phyloP scores from a whole-genome alignment of 2,329 filamentous ascomycete species.

The Calonectria crousiana region DNA sequence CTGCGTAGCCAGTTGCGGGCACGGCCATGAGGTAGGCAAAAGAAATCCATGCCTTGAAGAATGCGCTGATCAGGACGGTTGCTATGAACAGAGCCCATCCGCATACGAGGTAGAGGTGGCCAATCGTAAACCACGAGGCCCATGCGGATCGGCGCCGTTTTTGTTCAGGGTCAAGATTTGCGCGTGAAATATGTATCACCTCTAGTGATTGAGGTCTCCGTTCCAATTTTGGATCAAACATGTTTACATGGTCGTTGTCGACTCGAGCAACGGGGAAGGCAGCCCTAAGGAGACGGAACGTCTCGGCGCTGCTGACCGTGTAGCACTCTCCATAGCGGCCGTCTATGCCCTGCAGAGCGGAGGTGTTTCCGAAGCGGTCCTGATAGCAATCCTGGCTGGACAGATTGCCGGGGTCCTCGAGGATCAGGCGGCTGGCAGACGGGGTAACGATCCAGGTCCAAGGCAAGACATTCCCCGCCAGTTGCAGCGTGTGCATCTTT shows the following conservation, averaged over 20 bases:
- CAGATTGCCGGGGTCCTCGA: neutral
- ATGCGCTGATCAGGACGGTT: neutral
- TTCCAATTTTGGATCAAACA: neutral
- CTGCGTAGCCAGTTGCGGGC: neutral
- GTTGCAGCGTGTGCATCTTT: neutral
- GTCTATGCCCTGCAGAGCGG: neutral
- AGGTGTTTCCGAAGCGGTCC: neutral
- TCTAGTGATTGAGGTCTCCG: neutral
- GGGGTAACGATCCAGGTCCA: neutral
- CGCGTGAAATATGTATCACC: neutral
- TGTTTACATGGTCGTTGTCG: neutral
- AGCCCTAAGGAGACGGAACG: neutral
- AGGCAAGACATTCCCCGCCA: neutral
- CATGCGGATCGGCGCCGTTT: neutral
- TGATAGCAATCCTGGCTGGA: neutral
- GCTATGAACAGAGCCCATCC: neutral
- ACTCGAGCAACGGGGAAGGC: neutral
- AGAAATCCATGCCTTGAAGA: neutral
- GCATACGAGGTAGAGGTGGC: neutral
- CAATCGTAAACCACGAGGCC: neutral
- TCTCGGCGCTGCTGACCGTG: neutral
- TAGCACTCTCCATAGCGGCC: neutral
- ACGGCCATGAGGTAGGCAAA: neutral
- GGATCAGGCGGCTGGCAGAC: neutral
- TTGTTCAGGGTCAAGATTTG: neutral